Base-by-base conservation (phyloP, 371 early-diverging fungal species). In the Rhizopus delemar region DNA sequence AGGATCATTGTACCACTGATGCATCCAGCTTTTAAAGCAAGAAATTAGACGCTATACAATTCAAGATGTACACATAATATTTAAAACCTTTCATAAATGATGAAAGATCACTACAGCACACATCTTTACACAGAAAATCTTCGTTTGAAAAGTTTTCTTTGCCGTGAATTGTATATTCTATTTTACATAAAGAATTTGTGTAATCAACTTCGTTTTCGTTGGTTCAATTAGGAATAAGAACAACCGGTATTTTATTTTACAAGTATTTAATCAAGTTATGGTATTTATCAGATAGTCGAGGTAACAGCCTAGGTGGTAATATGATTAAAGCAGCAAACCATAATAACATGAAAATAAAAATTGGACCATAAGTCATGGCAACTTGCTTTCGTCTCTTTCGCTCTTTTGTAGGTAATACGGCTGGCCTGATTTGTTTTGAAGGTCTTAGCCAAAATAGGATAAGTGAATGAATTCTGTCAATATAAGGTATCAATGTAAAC, bases 361-460 rank as follows among this genome's bases (percentile, higher is more conserved):
- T 31, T 0, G 65, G 58, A 3, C 64, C 64, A 52, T 69, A 69
- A 2, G 55, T 28, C 5, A 46, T 22, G 5, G 52, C 59, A 12
- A 64, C 56, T 8, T 46, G 46, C 28, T 51, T 41, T 1, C 69
- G 57, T 52, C 57, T 49, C 28, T 38, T 57, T 54, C 69, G 39
- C 46, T 64, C 65, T 32, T 69, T 69, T 11, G 69, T 69, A 32
- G 69, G 51, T 32, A 69, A 45, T 5, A 69, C 65, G 35, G 69
- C 64, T 13, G 69, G 65, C 32, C 69, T 57, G 7, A 69, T 64
- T 28, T 69, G 69, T 5, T 69, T 63, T 0, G 69, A 60, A 46
- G 89, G 88, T 9, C 86, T 75, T 46, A 91, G 61, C 93, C 92
- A 93, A 69, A 93, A 93, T 35, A 93, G 73, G 82, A 91, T 91